Conservation (phyloP, 805 yeast species). For the Candida caryicola region DNA sequence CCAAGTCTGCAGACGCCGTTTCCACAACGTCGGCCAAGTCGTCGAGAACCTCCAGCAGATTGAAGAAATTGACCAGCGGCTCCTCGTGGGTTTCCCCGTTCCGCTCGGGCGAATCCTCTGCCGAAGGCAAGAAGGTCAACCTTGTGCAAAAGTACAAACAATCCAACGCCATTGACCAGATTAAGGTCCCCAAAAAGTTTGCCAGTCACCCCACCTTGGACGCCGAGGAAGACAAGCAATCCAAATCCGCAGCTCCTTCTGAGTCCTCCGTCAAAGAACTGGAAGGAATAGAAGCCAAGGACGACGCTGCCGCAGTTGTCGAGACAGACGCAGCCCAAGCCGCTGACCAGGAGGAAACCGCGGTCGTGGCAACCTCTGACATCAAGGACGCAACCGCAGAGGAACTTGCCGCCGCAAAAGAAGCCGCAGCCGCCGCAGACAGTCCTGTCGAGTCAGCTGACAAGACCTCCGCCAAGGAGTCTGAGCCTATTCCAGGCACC, state of each 20-base stretch:
- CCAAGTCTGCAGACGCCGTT: constrained; percentile 4
- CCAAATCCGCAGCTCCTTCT: constrained; percentile 7
- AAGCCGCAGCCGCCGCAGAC: constrained; percentile 6
- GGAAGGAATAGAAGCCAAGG: constrained; percentile 1
- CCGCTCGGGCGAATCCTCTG: constrained; percentile 19
- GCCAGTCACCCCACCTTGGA: constrained; percentile 39
- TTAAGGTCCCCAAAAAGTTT: constrained; percentile 41
- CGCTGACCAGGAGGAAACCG: constrained; percentile 11
- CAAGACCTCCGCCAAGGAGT: constrained; percentile 6
- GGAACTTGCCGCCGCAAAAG: constrained; percentile 8
- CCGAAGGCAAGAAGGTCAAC: constrained; percentile 22
- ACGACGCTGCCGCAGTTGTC: constrained; percentile 6
- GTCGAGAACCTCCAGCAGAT: constrained; percentile 10
- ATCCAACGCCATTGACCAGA: constrained; percentile 28
- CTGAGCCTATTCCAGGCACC: not conserved
- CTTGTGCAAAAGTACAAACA: constrained; percentile 35
- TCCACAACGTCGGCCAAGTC: constrained; percentile 6
- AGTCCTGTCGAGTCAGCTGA: constrained; percentile 8
- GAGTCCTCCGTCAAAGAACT: constrained; percentile 6
- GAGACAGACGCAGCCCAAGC: constrained; percentile 6
- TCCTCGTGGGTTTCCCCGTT: constrained; percentile 44
- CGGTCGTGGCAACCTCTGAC: not conserved
- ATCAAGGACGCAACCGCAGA: constrained; percentile 1
- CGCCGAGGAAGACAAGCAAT: constrained; percentile 17
- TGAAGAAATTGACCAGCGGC: constrained; percentile 30